Evolutionary conservation across 495 filamentous ascomycete genomes (phyloP).

Genomic region (Tuber umbilicatum): DNA sequence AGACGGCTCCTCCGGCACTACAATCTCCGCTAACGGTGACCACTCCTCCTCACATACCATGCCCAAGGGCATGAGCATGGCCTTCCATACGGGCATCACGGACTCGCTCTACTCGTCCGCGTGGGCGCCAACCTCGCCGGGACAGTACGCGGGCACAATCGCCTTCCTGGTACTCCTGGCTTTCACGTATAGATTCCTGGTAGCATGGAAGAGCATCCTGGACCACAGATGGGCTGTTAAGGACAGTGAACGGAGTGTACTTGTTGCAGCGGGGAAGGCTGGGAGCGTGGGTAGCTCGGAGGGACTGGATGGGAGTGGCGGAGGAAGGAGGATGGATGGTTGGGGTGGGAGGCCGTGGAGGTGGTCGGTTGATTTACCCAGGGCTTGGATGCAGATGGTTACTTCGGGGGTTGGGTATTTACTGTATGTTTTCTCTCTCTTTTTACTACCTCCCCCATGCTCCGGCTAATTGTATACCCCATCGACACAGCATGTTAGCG

Average conservation of each 20-base stretch:
- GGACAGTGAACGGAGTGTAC: constrained; percentile 10
- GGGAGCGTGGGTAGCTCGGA: constrained; percentile 48
- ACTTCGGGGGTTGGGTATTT: constrained; percentile 76
- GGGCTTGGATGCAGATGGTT: constrained; percentile 61
- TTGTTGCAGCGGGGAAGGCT: constrained; percentile 32
- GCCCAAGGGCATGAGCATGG: constrained; percentile 45
- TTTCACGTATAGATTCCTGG: constrained; percentile 58
- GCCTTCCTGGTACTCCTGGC: constrained; percentile 46
- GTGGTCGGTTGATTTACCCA: constrained; percentile 66
- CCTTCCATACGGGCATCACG: constrained; percentile 58
- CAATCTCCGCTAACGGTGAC: constrained; percentile 13
- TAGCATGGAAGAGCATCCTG: constrained; percentile 58
- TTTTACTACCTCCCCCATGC: neutral
- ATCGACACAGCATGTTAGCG: constrained; percentile 72
- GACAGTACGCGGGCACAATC: constrained; percentile 59
- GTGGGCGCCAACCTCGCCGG: constrained; percentile 65
- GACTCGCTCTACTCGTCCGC: constrained; percentile 66
- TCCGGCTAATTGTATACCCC: constrained; percentile 7
- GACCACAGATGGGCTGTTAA: constrained; percentile 49
- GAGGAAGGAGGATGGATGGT: constrained; percentile 47
- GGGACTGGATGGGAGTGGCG: constrained; percentile 54
- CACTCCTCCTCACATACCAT: constrained; percentile 22
- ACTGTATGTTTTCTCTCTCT: constrained; percentile 58
- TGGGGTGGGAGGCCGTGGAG: constrained; percentile 61
- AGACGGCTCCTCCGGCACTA: constrained; percentile 6